Base-by-base conservation (phyloP, 176 grass and related monocot species). In the Phoenix roebelenii region DNA sequence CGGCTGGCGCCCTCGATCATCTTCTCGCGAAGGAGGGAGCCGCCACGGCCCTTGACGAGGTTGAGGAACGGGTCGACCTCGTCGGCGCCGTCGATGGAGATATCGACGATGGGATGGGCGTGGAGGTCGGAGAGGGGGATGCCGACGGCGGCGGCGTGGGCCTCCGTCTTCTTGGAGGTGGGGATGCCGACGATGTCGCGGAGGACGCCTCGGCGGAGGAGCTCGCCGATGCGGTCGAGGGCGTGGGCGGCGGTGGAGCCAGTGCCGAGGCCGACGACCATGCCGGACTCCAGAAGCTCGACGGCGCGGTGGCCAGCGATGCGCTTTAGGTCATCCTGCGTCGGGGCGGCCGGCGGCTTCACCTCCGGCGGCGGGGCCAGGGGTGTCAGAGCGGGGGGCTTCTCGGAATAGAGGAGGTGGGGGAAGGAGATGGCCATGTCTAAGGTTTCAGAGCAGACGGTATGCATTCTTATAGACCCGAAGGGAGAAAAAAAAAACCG, bases 181-280 rank as follows among this genome's bases (percentile, higher is more conserved):
- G 35, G 35, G 35, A 39, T 12, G 35, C 35, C 9, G 9, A 39
- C 9, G 7, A 39, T 39, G 35, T 44, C 35, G 10, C 3, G 35
- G 35, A 44, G 35, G 9, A 14, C 35, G 35, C 35, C 7, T 1
- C 35, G 7, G 35, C 2, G 35, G 35, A 44, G 35, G 35, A 44
- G 35, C 35, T 44, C 9, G 35, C 35, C 35, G 10, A 63, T 63
- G 32, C 14, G 39, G 18, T 63, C 39, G 18, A 63, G 39, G 32
- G 60, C 60, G 4, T 63, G 60, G 32, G 32, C 32, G 14, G 39
- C 18, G 19, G 32, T 63, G 19, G 60, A 63, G 32, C 18, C 60
- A 16, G 39, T 63, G 60, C 60, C 60, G 32, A 63, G 60, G 12
- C 19, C 60, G 35, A 63, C 35, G 60, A 63, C 39, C 60, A 63